A percentile compares a stretch with the other conserved stretches of the same genome.
phyloP scores from a whole-genome alignment of 768 basidiomycete genomes.

The Trametes punicea region DNA sequence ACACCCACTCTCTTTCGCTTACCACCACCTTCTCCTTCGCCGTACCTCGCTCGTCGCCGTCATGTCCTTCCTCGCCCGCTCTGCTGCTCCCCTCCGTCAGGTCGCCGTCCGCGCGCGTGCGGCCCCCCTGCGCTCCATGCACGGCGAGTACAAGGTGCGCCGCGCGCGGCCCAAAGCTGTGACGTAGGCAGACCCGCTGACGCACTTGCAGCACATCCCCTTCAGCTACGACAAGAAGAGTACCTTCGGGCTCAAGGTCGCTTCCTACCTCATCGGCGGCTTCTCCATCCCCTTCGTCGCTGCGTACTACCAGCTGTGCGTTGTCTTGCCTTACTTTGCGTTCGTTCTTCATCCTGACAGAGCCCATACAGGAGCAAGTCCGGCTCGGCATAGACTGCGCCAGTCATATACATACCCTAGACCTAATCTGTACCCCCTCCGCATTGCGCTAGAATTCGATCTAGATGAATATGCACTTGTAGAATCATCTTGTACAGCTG shows the following conservation, averaged over 20 bases:
- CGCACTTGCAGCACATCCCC: constrained; percentile 29
- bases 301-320: constrained; percentile 62
- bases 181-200: constrained; percentile 8
- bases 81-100: constrained; percentile 27
- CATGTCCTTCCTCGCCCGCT: constrained; percentile 27
- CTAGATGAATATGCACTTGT: constrained; percentile 10
- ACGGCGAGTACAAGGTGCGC: constrained; percentile 26
- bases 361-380: constrained; percentile 17
- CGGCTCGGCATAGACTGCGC: constrained; percentile 12
- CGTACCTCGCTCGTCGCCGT: background rate
- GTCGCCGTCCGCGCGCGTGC: constrained; percentile 24
- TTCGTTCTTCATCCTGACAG: background rate
- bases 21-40: background rate
- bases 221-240: constrained; percentile 32
- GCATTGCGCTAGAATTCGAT: constrained; percentile 11
- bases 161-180: background rate
- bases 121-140: constrained; percentile 21
- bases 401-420: constrained; percentile 8
- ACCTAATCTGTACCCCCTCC: constrained; percentile 16
- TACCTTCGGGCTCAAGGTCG: constrained; percentile 42
- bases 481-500: background rate
- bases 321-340: constrained; percentile 12
- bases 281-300: constrained; percentile 70
- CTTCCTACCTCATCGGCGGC: constrained; percentile 47
- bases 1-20: background rate